Evolutionary conservation across 2,329 filamentous ascomycete genomes (phyloP).

Genomic region (Macroventuria anomochaeta): DNA sequence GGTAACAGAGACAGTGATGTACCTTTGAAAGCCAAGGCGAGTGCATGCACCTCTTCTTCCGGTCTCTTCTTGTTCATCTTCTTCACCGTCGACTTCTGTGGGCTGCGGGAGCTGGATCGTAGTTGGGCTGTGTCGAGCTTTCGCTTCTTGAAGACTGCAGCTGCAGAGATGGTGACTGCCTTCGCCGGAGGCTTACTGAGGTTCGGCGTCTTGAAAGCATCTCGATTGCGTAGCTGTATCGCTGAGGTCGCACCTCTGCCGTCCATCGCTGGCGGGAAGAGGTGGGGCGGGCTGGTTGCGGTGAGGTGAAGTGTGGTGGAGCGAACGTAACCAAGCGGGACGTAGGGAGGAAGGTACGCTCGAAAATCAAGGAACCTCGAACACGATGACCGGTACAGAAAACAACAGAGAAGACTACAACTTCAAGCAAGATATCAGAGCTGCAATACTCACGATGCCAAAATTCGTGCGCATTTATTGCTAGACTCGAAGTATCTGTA

Average conservation of each 20-base stretch:
- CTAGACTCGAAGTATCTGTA: not conserved
- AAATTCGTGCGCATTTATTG: not conserved
- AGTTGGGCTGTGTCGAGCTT: conserved; percentile 7
- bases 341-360: conserved; percentile 1
- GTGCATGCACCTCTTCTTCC: conserved; percentile 25
- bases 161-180: conserved; percentile 27
- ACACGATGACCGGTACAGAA: not conserved
- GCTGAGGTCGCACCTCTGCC: not conserved
- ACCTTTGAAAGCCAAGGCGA: conserved; percentile 41
- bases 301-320: not conserved
- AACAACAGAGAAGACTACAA: too few species aligned
- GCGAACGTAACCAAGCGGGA: not conserved
- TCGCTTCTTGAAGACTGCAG: conserved; percentile 32
- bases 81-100: conserved; percentile 13
- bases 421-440: too few species aligned
- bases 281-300: not conserved
- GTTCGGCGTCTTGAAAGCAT: not conserved
- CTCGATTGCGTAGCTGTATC: not conserved
- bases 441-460: not conserved
- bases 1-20: not conserved
- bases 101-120: conserved; percentile 14
- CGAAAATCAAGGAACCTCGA: not conserved
- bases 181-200: conserved; percentile 1
- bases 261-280: not conserved
- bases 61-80: conserved; percentile 9